phyloP scores from a whole-genome alignment of 78 protist species.

The Dictyostelium citrinum region DNA sequence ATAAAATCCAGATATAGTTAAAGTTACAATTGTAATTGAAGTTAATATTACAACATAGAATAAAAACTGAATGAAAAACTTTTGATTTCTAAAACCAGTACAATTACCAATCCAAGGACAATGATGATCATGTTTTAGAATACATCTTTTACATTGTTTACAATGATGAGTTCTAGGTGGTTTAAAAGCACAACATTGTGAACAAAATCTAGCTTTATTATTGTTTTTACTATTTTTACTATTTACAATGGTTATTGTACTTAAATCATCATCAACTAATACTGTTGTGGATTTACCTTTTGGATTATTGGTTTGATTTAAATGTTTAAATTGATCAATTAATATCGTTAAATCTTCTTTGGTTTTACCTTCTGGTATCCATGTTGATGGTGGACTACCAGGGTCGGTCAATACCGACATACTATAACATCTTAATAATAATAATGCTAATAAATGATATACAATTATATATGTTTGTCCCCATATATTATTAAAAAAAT shows the following conservation, averaged over 20 bases:
- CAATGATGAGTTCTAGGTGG: conserved; percentile 93
- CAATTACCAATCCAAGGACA: conserved; percentile 88
- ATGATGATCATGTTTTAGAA: conserved; percentile 93
- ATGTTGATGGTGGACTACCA: background rate
- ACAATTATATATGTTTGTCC: background rate
- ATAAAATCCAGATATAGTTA: conserved; percentile 9
- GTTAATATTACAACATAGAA: conserved; percentile 4
- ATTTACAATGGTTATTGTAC: background rate
- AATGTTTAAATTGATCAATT: background rate
- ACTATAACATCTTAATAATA: background rate
- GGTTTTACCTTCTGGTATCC: conserved; percentile 46
- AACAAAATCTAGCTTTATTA: conserved; percentile 3
- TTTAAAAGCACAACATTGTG: conserved; percentile 39
- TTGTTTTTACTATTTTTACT: background rate
- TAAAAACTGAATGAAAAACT: conserved; percentile 27
- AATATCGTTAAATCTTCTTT: background rate
- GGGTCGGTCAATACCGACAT: background rate
- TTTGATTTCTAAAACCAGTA: conserved; percentile 51
- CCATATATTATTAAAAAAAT: background rate
- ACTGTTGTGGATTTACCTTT: background rate
- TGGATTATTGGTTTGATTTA: background rate
- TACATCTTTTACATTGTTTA: conserved; percentile 86
- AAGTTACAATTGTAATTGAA: background rate
- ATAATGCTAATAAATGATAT: background rate
- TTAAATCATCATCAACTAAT: background rate